phyloP scores from a whole-genome alignment of 139 green algal genomes.

The Coelastrella sp. region DNA sequence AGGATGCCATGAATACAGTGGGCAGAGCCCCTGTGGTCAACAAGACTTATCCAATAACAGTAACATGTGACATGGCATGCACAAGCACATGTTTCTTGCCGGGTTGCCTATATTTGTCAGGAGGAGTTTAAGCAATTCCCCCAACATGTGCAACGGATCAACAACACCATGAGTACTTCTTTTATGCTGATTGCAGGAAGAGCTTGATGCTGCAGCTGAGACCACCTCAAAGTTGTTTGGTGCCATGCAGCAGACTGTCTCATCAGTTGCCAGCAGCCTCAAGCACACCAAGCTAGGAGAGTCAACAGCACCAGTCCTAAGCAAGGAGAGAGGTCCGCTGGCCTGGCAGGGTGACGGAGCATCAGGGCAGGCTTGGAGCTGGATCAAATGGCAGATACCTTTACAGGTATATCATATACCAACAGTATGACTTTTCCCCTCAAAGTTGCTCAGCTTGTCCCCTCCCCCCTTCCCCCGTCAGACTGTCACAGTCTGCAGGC shows the following conservation, averaged over 20 bases:
- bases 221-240: neutral
- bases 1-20: too few species aligned
- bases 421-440: too few species aligned
- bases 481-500: too few species aligned
- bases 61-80: too few species aligned
- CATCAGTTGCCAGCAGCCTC: neutral
- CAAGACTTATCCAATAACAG: too few species aligned
- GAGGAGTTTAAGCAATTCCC: too few species aligned
- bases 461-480: too few species aligned
- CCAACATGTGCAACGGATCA: too few species aligned
- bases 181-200: neutral
- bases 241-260: neutral
- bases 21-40: too few species aligned
- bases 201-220: neutral
- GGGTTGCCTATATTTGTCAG: too few species aligned
- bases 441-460: too few species aligned
- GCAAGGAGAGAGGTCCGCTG: neutral
- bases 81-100: too few species aligned
- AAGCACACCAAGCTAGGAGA: neutral
- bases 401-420: neutral
- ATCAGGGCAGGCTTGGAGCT: slow-evolving; percentile 23
- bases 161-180: neutral
- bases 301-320: neutral
- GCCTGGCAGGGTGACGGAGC: neutral
- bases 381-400: slow-evolving; percentile 33